A percentile compares a stretch with the other conserved stretches of the same genome.
These are phyloP conservation scores for Zygnema cylindricum DNA, from an alignment of 139 green algal species.

Conservation along the genomic window DNA sequence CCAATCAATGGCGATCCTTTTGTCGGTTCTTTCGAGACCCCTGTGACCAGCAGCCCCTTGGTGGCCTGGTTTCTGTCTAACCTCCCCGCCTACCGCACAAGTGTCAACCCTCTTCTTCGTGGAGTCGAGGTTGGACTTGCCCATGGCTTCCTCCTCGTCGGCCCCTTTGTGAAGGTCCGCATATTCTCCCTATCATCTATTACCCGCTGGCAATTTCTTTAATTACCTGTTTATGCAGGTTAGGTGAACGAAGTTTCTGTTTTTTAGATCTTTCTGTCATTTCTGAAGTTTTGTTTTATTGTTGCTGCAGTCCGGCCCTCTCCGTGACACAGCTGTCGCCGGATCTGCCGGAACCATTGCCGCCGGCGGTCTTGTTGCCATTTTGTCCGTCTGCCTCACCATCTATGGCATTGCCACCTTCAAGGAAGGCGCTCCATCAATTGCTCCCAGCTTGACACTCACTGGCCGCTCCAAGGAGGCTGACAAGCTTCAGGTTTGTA, in stretches of 20 bases:
- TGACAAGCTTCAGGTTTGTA: constrained; percentile 73
- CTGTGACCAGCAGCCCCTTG: constrained; percentile 89
- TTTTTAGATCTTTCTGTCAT: too few relatives aligned
- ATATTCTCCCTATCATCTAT: too few relatives aligned
- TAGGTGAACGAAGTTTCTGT: too few relatives aligned
- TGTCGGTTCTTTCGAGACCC: constrained; percentile 96
- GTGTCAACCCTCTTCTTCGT: constrained; percentile 89
- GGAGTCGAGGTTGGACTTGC: constrained; percentile 97
- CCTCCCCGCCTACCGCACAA: constrained; percentile 94
- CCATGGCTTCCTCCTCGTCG: constrained; percentile 93
- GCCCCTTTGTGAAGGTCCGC: constrained; percentile 87
- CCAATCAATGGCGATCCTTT: constrained; percentile 96
- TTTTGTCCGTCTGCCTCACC: constrained; percentile 87
- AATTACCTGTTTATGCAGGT: too few relatives aligned
- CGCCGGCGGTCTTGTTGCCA: constrained; percentile 88
- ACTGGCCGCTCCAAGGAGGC: constrained; percentile 78
- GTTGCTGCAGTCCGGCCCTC: constrained; percentile 17
- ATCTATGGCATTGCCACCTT: constrained; percentile 92
- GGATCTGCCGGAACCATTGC: constrained; percentile 86
- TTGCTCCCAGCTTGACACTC: constrained; percentile 90
- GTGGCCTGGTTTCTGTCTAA: constrained; percentile 92
- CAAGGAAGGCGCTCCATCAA: constrained; percentile 69
- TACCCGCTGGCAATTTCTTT: too few relatives aligned
- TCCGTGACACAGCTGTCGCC: constrained; percentile 70
- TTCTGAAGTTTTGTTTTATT: not conserved